phyloP scores from a whole-genome alignment of 2,329 filamentous ascomycete genomes.

The Cladophialophora psammophila region DNA sequence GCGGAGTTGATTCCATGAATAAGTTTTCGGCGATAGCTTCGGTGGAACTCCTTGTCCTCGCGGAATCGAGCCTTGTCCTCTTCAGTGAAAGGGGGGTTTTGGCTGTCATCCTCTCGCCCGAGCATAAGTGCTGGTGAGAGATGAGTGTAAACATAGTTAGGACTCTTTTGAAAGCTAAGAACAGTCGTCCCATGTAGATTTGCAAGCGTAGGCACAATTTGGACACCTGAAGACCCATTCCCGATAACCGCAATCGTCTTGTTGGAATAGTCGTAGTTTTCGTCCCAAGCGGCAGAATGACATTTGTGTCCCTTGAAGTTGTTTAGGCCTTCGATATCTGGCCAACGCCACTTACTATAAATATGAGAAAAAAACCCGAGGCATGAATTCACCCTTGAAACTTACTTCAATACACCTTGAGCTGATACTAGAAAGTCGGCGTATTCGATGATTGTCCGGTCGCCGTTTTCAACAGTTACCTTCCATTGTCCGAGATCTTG shows the following conservation, averaged over 20 bases:
- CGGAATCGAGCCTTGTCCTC: conserved; percentile 44
- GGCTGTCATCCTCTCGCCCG: conserved; percentile 35
- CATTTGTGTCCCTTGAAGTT: conserved; percentile 42
- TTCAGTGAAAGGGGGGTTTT: conserved; percentile 39
- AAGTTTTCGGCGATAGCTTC: conserved; percentile 48
- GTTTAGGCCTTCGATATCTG: conserved; percentile 42
- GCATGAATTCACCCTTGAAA: neutral
- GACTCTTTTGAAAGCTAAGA: conserved; percentile 44
- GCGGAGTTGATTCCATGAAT: conserved; percentile 32
- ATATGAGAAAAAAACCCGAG: neutral
- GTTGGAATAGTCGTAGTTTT: conserved; percentile 39
- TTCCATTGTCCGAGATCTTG: conserved; percentile 48
- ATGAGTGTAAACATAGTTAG: conserved; percentile 44
- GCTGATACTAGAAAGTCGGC: conserved; percentile 49
- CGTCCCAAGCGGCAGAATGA: conserved; percentile 43
- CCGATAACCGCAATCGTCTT: conserved; percentile 45
- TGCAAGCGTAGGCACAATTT: conserved; percentile 45
- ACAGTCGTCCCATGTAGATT: conserved; percentile 38
- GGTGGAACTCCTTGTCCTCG: conserved; percentile 42
- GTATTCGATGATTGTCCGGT: conserved; percentile 39
- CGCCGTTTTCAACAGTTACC: conserved; percentile 44
- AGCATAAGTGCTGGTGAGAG: conserved; percentile 32
- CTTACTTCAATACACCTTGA: conserved; percentile 41
- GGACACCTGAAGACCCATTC: conserved; percentile 49
- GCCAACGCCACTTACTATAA: conserved; percentile 41